Evolutionary conservation across 2,329 filamentous ascomycete species (phyloP), one percentile per base, ranked within the genome.

Genomic region (Fusarium irregulare): DNA sequence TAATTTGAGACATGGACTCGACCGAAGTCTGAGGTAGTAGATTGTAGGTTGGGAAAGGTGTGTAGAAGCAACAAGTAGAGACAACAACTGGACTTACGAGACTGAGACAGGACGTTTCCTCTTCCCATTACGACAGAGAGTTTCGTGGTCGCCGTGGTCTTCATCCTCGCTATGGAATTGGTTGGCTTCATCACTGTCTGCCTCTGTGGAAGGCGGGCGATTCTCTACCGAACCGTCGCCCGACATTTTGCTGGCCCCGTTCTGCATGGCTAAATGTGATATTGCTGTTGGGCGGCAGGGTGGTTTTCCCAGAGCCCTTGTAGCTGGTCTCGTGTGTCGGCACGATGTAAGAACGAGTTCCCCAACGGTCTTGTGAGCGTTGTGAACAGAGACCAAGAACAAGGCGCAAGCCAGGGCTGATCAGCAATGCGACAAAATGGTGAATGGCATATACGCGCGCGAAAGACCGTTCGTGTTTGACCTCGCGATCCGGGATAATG

Each of bases 31-130:
- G 45, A 37, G 56, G 49, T n/a, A 27, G 50, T 42, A 42, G 47
- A 54, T 45, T 32, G 53, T 60, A 51, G 41, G 34, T 34, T 41
- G 50, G 44, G 21, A 46, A 51, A 63, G 40, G 37, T 48, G 59
- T 68, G 66, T 70, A 64, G 40, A 61, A 58, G 48, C 46, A 60
- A 57, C 54, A 61, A 53, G 34, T 44, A 54, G 53, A 47, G 45
- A 40, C 40, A 23, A 30, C 68, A 65, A 60, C 44, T 66, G 44
- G 20, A 75, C 74, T 70, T 83, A 89, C 87, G 87, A 89, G 65
- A 89, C 87, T 63, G 87, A 88, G 51, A 88, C 83, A 64, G 86
- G 86, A 62, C 88, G 83, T 77, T 89, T 90, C 67, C 88, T 85
- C 78, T 90, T 90, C 62, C 85, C 77, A 23, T 71, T 73, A 61